Conservation (phyloP, 2,329 filamentous ascomycete species). For the Alternaria metachromatica region DNA sequence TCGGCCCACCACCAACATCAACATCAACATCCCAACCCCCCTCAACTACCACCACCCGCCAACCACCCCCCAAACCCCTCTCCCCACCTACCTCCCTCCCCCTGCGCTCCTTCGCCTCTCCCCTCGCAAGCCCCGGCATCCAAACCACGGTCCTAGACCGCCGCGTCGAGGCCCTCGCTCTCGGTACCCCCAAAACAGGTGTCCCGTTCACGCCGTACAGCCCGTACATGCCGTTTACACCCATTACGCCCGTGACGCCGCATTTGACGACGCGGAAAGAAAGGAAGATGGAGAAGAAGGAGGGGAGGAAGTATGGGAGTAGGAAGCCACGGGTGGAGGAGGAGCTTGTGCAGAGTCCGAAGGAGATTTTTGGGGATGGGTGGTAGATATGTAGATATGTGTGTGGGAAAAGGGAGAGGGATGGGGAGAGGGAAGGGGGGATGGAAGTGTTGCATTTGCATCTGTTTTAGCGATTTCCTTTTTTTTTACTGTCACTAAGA, state of each 20-base stretch:
- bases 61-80: not conserved
- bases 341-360: constrained; percentile 45
- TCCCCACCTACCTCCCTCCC: constrained; percentile 39
- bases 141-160: constrained; percentile 55
- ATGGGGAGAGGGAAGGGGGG: not conserved
- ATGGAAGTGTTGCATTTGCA: not conserved
- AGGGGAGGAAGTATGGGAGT: constrained; percentile 59
- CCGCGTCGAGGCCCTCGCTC: constrained; percentile 35
- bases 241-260: constrained; percentile 78
- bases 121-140: constrained; percentile 39
- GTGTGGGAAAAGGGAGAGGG: not conserved
- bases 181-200: constrained; percentile 60
- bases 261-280: constrained; percentile 74
- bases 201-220: constrained; percentile 75
- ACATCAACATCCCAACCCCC: constrained; percentile 13
- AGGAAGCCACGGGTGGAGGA: constrained; percentile 55
- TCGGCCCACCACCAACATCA: not conserved
- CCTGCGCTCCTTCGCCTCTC: constrained; percentile 42
- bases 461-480: not conserved
- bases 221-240: constrained; percentile 80
- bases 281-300: constrained; percentile 70
- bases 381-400: constrained; percentile 26
- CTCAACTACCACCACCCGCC: not conserved
- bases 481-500: not conserved
- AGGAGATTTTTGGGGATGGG: constrained; percentile 49